Evolutionary conservation across 768 basidiomycete genomes (phyloP), one percentile per base, ranked within the genome.

Genomic region (Filobasidium floriforme): DNA sequence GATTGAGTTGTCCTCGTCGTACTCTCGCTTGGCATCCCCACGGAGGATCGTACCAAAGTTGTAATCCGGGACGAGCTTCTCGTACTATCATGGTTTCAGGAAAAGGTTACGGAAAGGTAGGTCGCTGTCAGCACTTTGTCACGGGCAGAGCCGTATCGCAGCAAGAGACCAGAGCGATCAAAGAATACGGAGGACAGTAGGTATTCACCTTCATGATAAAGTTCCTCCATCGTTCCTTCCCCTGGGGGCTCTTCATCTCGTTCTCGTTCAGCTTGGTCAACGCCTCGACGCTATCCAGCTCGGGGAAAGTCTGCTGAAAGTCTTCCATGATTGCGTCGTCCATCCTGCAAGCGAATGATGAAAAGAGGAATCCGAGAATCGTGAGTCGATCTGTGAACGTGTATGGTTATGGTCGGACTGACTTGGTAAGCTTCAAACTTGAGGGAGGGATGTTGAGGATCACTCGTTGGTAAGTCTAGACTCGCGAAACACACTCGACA

Each of bases 1-100:
- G 69, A 97, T 94, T 7, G 92, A 89, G 81, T 98, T 99, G 40
- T 82, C 84, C 82, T 98, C 89, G 12, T 84, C 86, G 78, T 98
- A 99, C 75, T 93, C 91, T 64, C 85, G 82, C 59, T 81, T 81
- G 43, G 88, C 84, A 73, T 96, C 85, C 57, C 85, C 87, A 60
- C 96, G 85, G 69, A 99, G 88, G 70, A 99, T 82, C 1, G 90
- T 97, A 22, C 96, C 96, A 80, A 97, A 97, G 83, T 98, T 98
- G 80, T 88, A 90, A 71, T 97, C 92, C 73, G 89, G 88, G 62
- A 98, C 82, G 74, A 88, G 89, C 66, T 88, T 87, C 80, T 94
- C 89, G 80, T 93, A 96, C 66, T 90, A 55, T 55, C n/a, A n/a
- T n/a, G n/a, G n/a, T 19, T 60, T 1, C 29, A 26, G 44, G 24